A percentile compares a stretch with the other conserved stretches of the same genome.
These are phyloP conservation scores for Stachybotrys echinatus DNA, from an alignment of 2,329 filamentous ascomycete genomes.

Conservation along the genomic window DNA sequence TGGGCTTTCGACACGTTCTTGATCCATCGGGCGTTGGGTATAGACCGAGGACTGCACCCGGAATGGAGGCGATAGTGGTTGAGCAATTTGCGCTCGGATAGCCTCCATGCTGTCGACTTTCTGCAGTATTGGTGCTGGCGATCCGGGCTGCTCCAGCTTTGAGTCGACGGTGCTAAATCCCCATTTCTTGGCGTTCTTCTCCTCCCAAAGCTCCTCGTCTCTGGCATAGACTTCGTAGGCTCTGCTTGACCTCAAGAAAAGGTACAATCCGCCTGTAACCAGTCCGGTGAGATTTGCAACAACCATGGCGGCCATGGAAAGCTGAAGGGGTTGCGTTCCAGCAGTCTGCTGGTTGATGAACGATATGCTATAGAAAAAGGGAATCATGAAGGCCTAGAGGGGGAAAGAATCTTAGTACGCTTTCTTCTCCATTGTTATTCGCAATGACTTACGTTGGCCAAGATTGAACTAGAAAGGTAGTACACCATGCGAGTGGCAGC, in stretches of 20 bases:
- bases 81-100: constrained; percentile 7
- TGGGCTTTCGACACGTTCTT: constrained; percentile 17
- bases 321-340: constrained; percentile 35
- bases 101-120: constrained; percentile 5
- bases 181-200: neutral
- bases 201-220: constrained; percentile 1
- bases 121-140: neutral
- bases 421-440: constrained; percentile 28
- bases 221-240: constrained; percentile 34
- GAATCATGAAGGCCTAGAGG: constrained; percentile 55
- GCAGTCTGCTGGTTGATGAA: constrained; percentile 32
- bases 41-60: neutral
- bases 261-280: constrained; percentile 58
- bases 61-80: constrained; percentile 4
- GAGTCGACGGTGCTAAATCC: neutral
- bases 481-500: constrained; percentile 66
- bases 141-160: neutral
- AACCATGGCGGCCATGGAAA: constrained; percentile 60
- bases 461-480: constrained; percentile 52
- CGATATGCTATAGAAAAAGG: constrained; percentile 57
- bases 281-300: constrained; percentile 62
- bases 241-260: constrained; percentile 61
- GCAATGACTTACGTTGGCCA: constrained; percentile 47
- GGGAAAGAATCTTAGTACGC: too few species aligned
- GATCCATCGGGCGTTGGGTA: constrained; percentile 1